phyloP scores from a whole-genome alignment of 2,329 filamentous ascomycete species.

The Penicillium sp. region DNA sequence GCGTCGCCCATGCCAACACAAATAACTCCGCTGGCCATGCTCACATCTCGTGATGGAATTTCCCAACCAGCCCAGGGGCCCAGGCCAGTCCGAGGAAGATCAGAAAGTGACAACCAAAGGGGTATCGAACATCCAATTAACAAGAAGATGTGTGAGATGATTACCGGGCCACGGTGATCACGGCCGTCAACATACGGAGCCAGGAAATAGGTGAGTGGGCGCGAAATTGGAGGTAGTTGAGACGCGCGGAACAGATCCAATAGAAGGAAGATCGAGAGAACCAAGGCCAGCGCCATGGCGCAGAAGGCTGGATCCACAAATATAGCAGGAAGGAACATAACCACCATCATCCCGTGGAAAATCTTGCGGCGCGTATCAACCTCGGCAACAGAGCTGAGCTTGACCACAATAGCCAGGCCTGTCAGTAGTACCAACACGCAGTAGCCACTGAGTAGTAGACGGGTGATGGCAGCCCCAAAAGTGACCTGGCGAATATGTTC shows the following conservation, averaged over 20 bases:
- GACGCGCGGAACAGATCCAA: slow-evolving; percentile 87
- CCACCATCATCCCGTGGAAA: slow-evolving; percentile 98
- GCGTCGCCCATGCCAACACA: slow-evolving; percentile 96
- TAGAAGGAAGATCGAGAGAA: slow-evolving; percentile 80
- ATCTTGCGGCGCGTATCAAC: slow-evolving; percentile 96
- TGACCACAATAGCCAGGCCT: slow-evolving; percentile 73
- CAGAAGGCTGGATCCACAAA: slow-evolving; percentile 85
- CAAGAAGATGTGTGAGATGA: slow-evolving; percentile 94
- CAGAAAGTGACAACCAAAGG: slow-evolving; percentile 81
- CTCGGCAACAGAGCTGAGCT: slow-evolving; percentile 73
- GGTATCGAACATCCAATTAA: slow-evolving; percentile 94
- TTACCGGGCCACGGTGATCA: slow-evolving; percentile 88
- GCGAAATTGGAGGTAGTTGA: slow-evolving; percentile 85
- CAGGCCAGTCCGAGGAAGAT: slow-evolving; percentile 58
- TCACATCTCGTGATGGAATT: slow-evolving; percentile 68
- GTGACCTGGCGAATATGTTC: slow-evolving; percentile 63
- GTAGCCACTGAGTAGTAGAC: slow-evolving; percentile 74
- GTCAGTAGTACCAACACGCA: slow-evolving; percentile 67
- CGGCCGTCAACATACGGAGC: slow-evolving; percentile 92
- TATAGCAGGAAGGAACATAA: slow-evolving; percentile 85
- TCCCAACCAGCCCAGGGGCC: slow-evolving; percentile 72
- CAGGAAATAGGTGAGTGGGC: slow-evolving; percentile 80
- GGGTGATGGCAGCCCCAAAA: slow-evolving; percentile 75
- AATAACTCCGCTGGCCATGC: slow-evolving; percentile 88
- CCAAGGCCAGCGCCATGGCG: slow-evolving; percentile 73